Evolutionary conservation across 139 green algal species (phyloP).

Genomic region (Ettlia oleoabundans): DNA sequence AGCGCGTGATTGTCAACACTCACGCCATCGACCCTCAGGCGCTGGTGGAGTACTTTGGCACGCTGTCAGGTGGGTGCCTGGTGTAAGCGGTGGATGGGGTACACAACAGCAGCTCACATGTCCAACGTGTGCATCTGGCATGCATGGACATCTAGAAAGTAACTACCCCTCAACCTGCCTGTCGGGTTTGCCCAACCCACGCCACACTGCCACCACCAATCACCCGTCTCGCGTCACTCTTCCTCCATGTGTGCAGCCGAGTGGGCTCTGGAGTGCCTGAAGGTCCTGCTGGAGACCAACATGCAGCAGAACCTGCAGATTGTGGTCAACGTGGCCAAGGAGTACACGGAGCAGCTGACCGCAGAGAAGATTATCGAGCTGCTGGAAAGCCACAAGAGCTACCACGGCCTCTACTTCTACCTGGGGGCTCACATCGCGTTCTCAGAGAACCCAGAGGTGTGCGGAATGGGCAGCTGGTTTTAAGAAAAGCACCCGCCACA

Average conservation of each 20-base stretch:
- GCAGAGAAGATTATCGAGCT: conserved; percentile 89
- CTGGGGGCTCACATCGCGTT: conserved; percentile 90
- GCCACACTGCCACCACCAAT: not conserved
- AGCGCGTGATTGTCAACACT: conserved; percentile 96
- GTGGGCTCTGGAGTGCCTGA: conserved; percentile 75
- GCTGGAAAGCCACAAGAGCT: conserved; percentile 91
- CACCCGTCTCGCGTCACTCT: not conserved
- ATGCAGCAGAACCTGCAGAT: conserved; percentile 88
- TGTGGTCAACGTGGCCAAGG: conserved; percentile 92
- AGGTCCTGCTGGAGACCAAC: conserved; percentile 94
- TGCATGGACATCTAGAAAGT: no score
- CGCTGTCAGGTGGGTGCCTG: conserved; percentile 94
- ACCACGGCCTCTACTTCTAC: conserved; percentile 98
- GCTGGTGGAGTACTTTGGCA: conserved; percentile 97
- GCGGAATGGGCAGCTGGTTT: not conserved
- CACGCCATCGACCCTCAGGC: conserved; percentile 94
- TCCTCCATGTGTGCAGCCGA: conserved; percentile 10
- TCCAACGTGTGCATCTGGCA: no score
- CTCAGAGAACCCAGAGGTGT: conserved; percentile 86
- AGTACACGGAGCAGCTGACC: conserved; percentile 96
- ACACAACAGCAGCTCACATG: no score
- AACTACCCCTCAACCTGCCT: no score
- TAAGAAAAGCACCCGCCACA: no score
- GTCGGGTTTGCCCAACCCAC: not conserved
- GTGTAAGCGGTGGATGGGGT: no score